These are phyloP conservation scores for Ceratocystis huliohia DNA, from an alignment of 2,329 filamentous ascomycete genomes.

Conservation along the genomic window DNA sequence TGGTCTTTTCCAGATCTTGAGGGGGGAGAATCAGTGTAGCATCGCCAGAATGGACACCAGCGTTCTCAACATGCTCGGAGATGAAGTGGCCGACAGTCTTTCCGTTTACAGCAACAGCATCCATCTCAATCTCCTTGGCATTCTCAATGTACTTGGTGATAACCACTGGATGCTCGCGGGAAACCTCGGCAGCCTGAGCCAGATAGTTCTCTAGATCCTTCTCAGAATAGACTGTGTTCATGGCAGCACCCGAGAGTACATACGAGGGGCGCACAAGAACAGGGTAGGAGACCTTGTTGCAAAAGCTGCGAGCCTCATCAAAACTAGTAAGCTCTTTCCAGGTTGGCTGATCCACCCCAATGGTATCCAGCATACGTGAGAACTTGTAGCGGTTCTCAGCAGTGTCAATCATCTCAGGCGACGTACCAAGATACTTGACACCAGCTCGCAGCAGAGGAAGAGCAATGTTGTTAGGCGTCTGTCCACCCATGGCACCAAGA, in stretches of 20 bases:
- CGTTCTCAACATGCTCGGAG: constrained; percentile 97
- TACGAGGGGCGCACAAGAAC: constrained; percentile 94
- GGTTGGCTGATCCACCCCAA: constrained; percentile 86
- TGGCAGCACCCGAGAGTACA: constrained; percentile 89
- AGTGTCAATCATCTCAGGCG: constrained; percentile 96
- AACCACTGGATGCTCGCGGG: constrained; percentile 88
- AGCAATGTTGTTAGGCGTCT: constrained; percentile 96
- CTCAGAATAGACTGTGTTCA: constrained; percentile 98
- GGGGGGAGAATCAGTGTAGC: constrained; percentile 90
- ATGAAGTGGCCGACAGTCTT: constrained; percentile 90
- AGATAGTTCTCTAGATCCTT: constrained; percentile 82
- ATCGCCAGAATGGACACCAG: constrained; percentile 95
- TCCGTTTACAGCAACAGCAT: constrained; percentile 84
- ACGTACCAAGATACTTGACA: constrained; percentile 87
- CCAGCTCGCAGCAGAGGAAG: constrained; percentile 77
- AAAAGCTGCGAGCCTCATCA: constrained; percentile 78
- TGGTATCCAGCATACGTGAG: constrained; percentile 91
- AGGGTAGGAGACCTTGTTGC: constrained; percentile 77
- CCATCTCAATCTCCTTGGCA: constrained; percentile 99
- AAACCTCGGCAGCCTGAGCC: constrained; percentile 83
- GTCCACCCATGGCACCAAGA: constrained; percentile 89
- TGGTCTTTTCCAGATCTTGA: constrained; percentile 81
- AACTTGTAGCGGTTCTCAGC: constrained; percentile 99
- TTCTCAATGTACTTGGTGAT: constrained; percentile 99
- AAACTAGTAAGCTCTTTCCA: constrained; percentile 98